phyloP scores from a whole-genome alignment of 2,329 filamentous ascomycete genomes.

The Botrytis medusae region DNA sequence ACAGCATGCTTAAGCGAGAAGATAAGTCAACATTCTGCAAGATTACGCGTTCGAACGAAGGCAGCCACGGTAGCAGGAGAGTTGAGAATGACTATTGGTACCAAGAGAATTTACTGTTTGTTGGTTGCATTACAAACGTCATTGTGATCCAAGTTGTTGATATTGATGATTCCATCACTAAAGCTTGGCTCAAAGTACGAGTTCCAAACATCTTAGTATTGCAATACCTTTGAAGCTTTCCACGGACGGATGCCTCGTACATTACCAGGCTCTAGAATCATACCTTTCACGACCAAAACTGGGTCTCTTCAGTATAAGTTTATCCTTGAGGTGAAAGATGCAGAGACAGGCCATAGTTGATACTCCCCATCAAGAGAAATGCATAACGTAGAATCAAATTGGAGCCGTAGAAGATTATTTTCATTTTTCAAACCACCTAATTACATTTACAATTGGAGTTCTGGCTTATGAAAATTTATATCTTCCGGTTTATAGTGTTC shows the following conservation, averaged over 20 bases:
- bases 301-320: not conserved
- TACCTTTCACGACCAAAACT: not conserved
- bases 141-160: not conserved
- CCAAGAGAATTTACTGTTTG: not conserved
- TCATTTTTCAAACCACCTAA: slow-evolving; percentile 7
- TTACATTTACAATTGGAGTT: slow-evolving; percentile 34
- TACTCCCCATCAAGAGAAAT: not conserved
- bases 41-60: slow-evolving; percentile 18
- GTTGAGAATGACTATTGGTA: slow-evolving; percentile 3
- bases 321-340: not conserved
- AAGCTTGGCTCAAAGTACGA: not conserved
- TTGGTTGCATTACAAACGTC: slow-evolving; percentile 3
- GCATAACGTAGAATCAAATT: not conserved
- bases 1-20: slow-evolving; percentile 5
- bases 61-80: not conserved
- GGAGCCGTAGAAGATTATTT: not conserved
- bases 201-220: not conserved
- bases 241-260: not conserved
- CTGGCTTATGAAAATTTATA: slow-evolving; percentile 55
- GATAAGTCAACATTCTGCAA: not conserved
- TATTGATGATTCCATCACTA: not conserved
- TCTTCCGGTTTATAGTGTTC: slow-evolving; percentile 77
- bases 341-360: not conserved
- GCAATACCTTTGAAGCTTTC: not conserved
- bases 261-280: not conserved